A percentile compares a stretch with the other conserved stretches of the same genome.
Evolutionary conservation across 179 eudicot genomes (phyloP).

Genomic region (Patellifolia procumbens): DNA sequence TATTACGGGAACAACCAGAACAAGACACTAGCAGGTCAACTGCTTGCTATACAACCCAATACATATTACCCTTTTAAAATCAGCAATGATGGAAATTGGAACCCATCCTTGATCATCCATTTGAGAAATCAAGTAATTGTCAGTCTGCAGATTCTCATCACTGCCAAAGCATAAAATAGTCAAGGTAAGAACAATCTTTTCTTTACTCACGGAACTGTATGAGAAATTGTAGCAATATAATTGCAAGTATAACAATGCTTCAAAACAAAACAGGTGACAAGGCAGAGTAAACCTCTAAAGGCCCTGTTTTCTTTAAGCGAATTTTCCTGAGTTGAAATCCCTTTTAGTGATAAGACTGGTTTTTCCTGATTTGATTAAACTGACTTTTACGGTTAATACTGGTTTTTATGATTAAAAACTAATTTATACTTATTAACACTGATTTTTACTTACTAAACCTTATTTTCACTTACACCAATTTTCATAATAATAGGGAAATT

Average conservation of each 20-base stretch:
- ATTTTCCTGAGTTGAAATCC: no score
- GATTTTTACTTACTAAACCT: no score
- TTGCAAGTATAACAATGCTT: background rate
- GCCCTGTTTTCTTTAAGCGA: no score
- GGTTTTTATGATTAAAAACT: no score
- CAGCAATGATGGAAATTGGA: constrained; percentile 69
- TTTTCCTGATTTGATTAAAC: no score
- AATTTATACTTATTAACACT: no score
- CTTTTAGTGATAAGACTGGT: no score
- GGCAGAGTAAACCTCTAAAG: background rate
- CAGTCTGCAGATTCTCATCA: constrained; percentile 76
- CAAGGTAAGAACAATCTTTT: constrained; percentile 16
- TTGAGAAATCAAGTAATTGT: constrained; percentile 66
- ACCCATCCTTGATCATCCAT: constrained; percentile 97
- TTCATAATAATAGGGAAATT: no score
- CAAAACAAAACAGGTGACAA: background rate
- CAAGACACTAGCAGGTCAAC: background rate
- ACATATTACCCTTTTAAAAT: constrained; percentile 72
- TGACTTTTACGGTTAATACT: no score
- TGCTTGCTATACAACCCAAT: background rate
- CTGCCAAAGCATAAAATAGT: constrained; percentile 50
- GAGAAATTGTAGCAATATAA: background rate
- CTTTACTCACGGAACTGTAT: background rate
- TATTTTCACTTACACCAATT: no score
- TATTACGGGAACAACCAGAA: constrained; percentile 6